A percentile compares a stretch with the other conserved stretches of the same genome.
These are phyloP conservation scores for Leishmania gerbilli DNA, from an alignment of 208 protist genomes.

Conservation along the genomic window DNA sequence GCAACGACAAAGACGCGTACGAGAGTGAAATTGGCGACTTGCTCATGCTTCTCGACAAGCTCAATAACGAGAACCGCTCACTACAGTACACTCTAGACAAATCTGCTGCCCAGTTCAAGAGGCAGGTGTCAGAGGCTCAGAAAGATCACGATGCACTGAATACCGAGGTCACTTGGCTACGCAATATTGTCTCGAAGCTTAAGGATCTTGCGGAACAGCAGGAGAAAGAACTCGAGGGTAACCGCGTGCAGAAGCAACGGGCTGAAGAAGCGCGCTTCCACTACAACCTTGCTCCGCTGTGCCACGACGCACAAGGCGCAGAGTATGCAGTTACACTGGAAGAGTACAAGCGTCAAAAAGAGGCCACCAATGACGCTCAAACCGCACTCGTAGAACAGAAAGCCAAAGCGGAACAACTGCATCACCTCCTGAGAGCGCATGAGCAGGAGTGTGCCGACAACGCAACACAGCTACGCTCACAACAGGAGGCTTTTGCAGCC, in stretches of 20 bases:
- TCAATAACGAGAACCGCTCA: constrained; percentile 60
- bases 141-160: constrained; percentile 41
- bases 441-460: constrained; percentile 19
- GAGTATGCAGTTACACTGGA: constrained; percentile 33
- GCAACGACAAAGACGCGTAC: constrained; percentile 57
- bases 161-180: constrained; percentile 41
- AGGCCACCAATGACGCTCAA: constrained; percentile 15
- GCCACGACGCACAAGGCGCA: not conserved
- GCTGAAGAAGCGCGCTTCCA: constrained; percentile 37
- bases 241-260: constrained; percentile 31
- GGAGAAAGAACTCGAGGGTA: constrained; percentile 35
- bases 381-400: constrained; percentile 29
- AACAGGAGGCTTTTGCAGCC: constrained; percentile 19
- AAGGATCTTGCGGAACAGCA: constrained; percentile 46
- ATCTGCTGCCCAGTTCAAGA: constrained; percentile 44
- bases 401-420: constrained; percentile 20
- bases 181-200: constrained; percentile 50
- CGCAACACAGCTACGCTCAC: constrained; percentile 8
- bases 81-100: constrained; percentile 55
- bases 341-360: constrained; percentile 17
- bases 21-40: constrained; percentile 72
- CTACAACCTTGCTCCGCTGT: constrained; percentile 17
- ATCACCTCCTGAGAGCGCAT: constrained; percentile 13
- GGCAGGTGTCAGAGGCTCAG: constrained; percentile 44
- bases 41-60: constrained; percentile 47